These are phyloP conservation scores for Mucor irregularis DNA, from an alignment of 371 early-diverging fungal genomes.

Conservation along the genomic window DNA sequence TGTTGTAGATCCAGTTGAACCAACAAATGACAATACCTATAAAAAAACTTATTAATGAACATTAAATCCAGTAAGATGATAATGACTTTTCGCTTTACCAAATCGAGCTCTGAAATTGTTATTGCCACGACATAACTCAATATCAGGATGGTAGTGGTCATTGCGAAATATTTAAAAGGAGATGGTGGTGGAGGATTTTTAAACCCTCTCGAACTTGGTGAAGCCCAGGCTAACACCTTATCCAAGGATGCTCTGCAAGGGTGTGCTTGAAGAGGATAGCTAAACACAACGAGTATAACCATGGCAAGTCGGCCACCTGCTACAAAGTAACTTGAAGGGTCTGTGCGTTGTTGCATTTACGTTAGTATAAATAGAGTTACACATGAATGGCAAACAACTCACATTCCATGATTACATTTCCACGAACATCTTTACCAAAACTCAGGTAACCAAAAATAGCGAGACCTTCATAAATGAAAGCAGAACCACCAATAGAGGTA, in stretches of 20 bases:
- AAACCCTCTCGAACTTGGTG: constrained; percentile 22
- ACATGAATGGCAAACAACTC: constrained; percentile 15
- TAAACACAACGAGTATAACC: constrained; percentile 89
- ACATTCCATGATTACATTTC: constrained; percentile 93
- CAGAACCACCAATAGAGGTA: constrained; percentile 80
- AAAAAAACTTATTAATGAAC: neutral
- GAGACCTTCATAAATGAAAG: constrained; percentile 85
- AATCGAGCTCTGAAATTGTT: constrained; percentile 72
- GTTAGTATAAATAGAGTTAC: neutral
- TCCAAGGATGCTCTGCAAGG: constrained; percentile 94
- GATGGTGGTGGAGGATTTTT: constrained; percentile 41
- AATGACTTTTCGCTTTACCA: constrained; percentile 62
- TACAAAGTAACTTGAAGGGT: constrained; percentile 70
- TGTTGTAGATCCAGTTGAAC: constrained; percentile 97
- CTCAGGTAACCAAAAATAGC: constrained; percentile 95
- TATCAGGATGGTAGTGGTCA: constrained; percentile 74
- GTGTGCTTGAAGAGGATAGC: constrained; percentile 97
- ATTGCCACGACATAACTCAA: constrained; percentile 76
- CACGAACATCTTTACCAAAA: constrained; percentile 84
- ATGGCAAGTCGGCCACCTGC: constrained; percentile 90
- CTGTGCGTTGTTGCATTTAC: no score
- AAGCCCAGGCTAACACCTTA: constrained; percentile 58
- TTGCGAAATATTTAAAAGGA: constrained; percentile 57
- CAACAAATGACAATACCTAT: constrained; percentile 89
- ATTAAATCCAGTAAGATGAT: neutral